A percentile compares a stretch with the other conserved stretches of the same genome.
Conservation (phyloP, 352 stramenopile species). For the Phytophthora pseudosyringae region DNA sequence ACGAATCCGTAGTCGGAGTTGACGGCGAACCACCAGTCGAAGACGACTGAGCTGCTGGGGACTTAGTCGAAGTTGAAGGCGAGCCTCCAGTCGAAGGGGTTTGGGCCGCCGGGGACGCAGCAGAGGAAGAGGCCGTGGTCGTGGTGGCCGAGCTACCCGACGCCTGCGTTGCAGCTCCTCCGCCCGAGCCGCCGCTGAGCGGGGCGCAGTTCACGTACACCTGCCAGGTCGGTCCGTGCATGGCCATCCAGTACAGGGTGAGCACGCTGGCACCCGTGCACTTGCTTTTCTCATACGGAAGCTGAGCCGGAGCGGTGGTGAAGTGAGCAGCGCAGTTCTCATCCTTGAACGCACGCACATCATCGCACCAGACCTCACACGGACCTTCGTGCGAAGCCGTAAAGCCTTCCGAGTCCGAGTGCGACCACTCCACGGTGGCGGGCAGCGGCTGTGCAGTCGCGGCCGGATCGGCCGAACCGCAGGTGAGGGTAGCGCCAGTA, state of each 20-base stretch:
- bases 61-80: slow-evolving; percentile 1
- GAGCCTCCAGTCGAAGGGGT: not conserved
- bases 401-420: slow-evolving; percentile 41
- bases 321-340: slow-evolving; percentile 44
- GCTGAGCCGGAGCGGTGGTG: slow-evolving; percentile 29
- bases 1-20: slow-evolving; percentile 5
- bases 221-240: slow-evolving; percentile 52
- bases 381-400: slow-evolving; percentile 47
- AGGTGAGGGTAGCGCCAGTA: slow-evolving; percentile 25
- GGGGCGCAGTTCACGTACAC: slow-evolving; percentile 41
- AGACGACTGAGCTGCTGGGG: not conserved
- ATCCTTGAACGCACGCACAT: slow-evolving; percentile 42
- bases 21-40: slow-evolving; percentile 8
- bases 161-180: slow-evolving; percentile 1
- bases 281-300: slow-evolving; percentile 48
- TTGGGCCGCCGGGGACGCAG: not conserved
- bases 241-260: slow-evolving; percentile 48
- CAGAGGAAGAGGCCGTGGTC: slow-evolving; percentile 12
- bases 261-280: slow-evolving; percentile 34
- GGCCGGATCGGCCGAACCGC: slow-evolving; percentile 24
- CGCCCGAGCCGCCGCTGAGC: slow-evolving; percentile 10
- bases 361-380: slow-evolving; percentile 54
- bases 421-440: slow-evolving; percentile 30
- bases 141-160: slow-evolving; percentile 11
- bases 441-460: slow-evolving; percentile 20